These are phyloP conservation scores for Penicillium crustosum DNA, from an alignment of 2,329 filamentous ascomycete species.

Conservation along the genomic window DNA sequence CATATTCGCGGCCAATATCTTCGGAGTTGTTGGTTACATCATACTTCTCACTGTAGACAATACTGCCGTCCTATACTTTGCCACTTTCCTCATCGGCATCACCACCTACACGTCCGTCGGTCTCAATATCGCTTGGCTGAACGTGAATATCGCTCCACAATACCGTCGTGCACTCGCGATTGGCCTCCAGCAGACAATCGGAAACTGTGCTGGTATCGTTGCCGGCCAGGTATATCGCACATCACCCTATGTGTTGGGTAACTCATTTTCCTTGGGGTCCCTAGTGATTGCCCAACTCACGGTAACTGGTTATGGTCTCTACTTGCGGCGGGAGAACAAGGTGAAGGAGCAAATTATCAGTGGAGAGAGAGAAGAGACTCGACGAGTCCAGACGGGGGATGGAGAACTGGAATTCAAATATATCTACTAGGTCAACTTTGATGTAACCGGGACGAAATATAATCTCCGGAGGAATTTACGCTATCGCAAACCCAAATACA, in stretches of 20 bases:
- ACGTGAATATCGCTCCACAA: slow-evolving; percentile 50
- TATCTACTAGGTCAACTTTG: slow-evolving; percentile 32
- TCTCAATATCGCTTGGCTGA: slow-evolving; percentile 49
- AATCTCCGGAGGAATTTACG: neutral
- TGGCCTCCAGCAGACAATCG: slow-evolving; percentile 50
- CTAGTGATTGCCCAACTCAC: slow-evolving; percentile 38
- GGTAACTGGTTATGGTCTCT: slow-evolving; percentile 44
- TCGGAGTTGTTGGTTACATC: slow-evolving; percentile 53
- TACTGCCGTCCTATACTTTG: slow-evolving; percentile 53
- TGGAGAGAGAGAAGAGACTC: slow-evolving; percentile 47
- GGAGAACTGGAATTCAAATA: slow-evolving; percentile 51
- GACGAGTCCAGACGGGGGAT: slow-evolving; percentile 51
- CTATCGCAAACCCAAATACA: neutral
- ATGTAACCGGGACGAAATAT: neutral
- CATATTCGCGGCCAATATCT: slow-evolving; percentile 40
- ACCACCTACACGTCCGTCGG: slow-evolving; percentile 52
- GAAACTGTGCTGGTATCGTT: slow-evolving; percentile 51
- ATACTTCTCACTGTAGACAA: slow-evolving; percentile 51
- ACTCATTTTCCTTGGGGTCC: slow-evolving; percentile 40
- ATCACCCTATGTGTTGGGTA: slow-evolving; percentile 39
- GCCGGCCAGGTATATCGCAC: slow-evolving; percentile 49
- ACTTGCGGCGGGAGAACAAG: slow-evolving; percentile 45
- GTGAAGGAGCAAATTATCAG: slow-evolving; percentile 41
- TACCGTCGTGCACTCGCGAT: slow-evolving; percentile 51
- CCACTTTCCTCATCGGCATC: slow-evolving; percentile 50